Evolutionary conservation across 768 basidiomycete species (phyloP), one percentile per base, ranked within the genome.

Genomic region (Amanita molliuscula): DNA sequence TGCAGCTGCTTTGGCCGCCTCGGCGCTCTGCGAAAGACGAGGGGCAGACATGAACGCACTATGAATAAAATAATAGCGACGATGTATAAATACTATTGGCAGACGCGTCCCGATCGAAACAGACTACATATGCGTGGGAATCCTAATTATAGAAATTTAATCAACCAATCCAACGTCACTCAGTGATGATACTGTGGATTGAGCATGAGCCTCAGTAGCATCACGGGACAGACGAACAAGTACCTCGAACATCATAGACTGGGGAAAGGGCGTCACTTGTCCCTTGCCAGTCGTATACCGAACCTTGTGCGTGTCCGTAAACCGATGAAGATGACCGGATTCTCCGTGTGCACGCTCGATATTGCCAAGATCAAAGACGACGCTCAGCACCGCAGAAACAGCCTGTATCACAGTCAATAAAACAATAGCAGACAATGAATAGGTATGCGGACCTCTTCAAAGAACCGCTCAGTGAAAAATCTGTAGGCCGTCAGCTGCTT

Each of bases 1-100:
- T 16, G 90, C 92, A 18, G 91, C 90, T 15, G 82, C 84, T 48
- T 84, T 74, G 6, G 91, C 87, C 35, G 84, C 84, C 64, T 92
- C 91, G 41, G 73, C 74, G 54, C 69, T 75, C 52, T 74, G 75
- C 36, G 79, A 75, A 44, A 63, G 68, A 37, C 72, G 67, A 53
- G 72, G 68, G 48, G 66, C 67, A 55, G 73, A 73, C 79, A 81
- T 82, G 18, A 15, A 21, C n/a, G 29, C 18, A 23, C 13, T 13
- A 20, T 16, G 35, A 26, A 21, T 4, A 20, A 8, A 20, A 26
- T 16, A 16, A 6, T 48, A 5, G 23, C 26, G 13, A 25, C 4
- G 18, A 44, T n/a, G 21, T 34, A 7, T 15, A 20, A 43, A 33
- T 25, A 13, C 5, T 15, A 29, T 18, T 33, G 13, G 45, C 11